Percentiles rank a stretch among this genome's conserved stretches.
Conservation (phyloP, 352 stramenopile genomes). For the Globisporangium nagaii region DNA sequence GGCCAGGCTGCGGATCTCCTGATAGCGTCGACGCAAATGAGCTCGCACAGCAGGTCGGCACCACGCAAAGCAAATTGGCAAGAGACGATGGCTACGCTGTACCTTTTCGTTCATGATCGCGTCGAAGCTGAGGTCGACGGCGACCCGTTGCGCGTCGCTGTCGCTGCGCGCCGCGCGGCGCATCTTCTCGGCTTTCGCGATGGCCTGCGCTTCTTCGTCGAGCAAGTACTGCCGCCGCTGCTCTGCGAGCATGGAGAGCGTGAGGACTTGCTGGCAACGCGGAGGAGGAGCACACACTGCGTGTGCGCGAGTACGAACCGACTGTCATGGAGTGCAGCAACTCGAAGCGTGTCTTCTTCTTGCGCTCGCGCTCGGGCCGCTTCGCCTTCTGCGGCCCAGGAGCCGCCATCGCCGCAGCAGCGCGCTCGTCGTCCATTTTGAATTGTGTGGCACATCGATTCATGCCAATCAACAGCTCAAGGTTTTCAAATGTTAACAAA, state of each 20-base stretch:
- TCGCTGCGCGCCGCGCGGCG: constrained; percentile 15
- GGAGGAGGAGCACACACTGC: neutral
- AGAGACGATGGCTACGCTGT: neutral
- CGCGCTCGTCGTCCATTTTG: neutral
- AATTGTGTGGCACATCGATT: neutral
- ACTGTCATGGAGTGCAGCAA: constrained; percentile 56
- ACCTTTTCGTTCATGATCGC: constrained; percentile 82
- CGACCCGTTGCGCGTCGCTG: constrained; percentile 33
- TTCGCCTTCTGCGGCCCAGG: constrained; percentile 10
- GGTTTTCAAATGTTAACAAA: too few species aligned
- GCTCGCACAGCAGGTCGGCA: too few species aligned
- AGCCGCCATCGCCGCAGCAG: neutral
- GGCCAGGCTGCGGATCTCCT: constrained; percentile 58
- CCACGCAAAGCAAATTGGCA: neutral
- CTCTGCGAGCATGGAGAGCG: constrained; percentile 19
- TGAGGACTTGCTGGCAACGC: neutral
- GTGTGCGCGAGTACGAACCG: constrained; percentile 22
- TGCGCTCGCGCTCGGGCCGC: constrained; percentile 31
- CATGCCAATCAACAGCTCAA: neutral
- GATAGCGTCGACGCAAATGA: too few species aligned
- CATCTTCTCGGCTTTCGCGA: constrained; percentile 23
- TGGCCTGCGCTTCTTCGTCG: constrained; percentile 32
- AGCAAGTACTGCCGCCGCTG: constrained; percentile 43
- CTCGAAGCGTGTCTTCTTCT: constrained; percentile 45
- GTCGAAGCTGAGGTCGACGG: constrained; percentile 69